These are phyloP conservation scores for Trypanosomatidae sp. DNA, from an alignment of 208 protist genomes.

Conservation along the genomic window DNA sequence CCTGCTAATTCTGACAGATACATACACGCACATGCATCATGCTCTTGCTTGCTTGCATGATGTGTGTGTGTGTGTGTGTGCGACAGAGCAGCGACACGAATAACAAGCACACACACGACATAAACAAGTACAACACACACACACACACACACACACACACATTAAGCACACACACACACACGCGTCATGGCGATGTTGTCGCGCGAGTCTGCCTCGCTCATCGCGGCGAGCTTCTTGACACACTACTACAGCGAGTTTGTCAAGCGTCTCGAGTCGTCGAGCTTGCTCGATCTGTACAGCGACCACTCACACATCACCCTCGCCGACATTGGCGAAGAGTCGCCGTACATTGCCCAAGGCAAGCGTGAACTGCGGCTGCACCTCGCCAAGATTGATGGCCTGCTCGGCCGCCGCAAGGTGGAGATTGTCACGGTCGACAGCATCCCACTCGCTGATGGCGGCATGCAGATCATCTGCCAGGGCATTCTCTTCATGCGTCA, in stretches of 20 bases:
- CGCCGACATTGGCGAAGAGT: conserved; percentile 38
- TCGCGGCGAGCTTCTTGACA: conserved; percentile 59
- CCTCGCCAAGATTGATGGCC: conserved; percentile 26
- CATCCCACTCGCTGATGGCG: conserved; percentile 39
- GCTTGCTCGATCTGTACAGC: conserved; percentile 51
- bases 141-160: neutral
- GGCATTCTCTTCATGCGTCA: conserved; percentile 54
- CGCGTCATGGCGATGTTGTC: conserved; percentile 17
- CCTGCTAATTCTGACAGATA: neutral
- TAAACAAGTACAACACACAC: conserved; percentile 2
- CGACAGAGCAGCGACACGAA: neutral
- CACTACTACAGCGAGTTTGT: conserved; percentile 77
- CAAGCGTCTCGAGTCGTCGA: conserved; percentile 17
- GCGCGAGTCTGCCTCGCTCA: conserved; percentile 20
- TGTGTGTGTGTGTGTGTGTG: too few relatives aligned
- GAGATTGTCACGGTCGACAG: conserved; percentile 69
- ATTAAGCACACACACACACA: neutral
- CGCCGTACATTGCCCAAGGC: conserved; percentile 27
- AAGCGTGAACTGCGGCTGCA: conserved; percentile 30
- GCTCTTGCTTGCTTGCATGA: too few relatives aligned
- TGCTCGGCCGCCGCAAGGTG: conserved; percentile 54
- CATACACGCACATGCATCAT: neutral
- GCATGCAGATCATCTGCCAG: conserved; percentile 54
- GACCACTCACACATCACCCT: conserved; percentile 39
- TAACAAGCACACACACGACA: neutral